Conservation (phyloP, 108 stramenopile species). For the Bacterosira constricta region DNA sequence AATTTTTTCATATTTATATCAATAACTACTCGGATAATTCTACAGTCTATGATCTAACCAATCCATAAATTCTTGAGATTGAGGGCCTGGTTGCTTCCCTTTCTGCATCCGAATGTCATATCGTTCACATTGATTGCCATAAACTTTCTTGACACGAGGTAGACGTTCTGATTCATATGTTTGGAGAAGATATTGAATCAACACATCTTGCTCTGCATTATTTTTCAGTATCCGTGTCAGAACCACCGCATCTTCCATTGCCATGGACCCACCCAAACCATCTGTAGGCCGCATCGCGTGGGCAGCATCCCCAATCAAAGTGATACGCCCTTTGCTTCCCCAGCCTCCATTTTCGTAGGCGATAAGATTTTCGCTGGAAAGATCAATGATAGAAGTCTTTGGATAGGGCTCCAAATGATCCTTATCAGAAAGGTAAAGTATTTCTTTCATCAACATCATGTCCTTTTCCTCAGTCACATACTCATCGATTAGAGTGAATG, state of each 20-base stretch:
- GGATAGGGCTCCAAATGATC: background rate
- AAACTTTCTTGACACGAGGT: constrained; percentile 28
- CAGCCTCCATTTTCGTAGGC: too few species aligned
- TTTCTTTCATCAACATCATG: background rate
- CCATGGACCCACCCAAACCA: constrained; percentile 38
- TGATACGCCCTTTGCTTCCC: constrained; percentile 45
- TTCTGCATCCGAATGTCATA: background rate
- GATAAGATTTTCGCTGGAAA: background rate
- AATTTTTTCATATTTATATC: too few species aligned
- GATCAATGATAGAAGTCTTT: constrained; percentile 7
- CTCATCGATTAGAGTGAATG: too few species aligned
- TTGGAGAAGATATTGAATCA: too few species aligned
- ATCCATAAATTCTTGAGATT: too few species aligned
- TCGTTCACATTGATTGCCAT: constrained; percentile 23
- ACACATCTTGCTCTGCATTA: constrained; percentile 1
- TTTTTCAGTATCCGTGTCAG: constrained; percentile 8
- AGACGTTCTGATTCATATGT: constrained; percentile 23
- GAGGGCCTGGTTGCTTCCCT: too few species aligned
- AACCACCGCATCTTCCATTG: constrained; percentile 53
- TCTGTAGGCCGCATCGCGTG: constrained; percentile 34
- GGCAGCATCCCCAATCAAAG: constrained; percentile 48
- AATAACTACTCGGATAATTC: too few species aligned
- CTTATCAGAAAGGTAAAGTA: background rate
- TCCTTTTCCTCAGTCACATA: too few species aligned
- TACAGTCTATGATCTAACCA: too few species aligned